phyloP scores from a whole-genome alignment of 2,329 filamentous ascomycete genomes.

The Exophiala sp. region DNA sequence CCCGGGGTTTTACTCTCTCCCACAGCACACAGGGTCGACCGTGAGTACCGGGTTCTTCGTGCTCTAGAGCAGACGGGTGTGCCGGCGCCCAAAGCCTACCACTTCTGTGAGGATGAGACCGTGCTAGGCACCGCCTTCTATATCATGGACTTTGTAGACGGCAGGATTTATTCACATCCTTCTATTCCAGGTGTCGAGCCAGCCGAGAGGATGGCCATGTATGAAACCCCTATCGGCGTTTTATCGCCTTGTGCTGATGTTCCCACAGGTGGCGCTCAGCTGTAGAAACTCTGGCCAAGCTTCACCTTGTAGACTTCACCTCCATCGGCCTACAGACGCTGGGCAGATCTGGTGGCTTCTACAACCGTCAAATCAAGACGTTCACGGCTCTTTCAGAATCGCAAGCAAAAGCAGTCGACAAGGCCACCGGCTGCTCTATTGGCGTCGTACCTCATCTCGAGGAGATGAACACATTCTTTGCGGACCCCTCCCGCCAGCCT shows the following conservation, averaged over 20 bases:
- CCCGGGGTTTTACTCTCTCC: constrained; percentile 87
- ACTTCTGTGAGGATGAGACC: constrained; percentile 75
- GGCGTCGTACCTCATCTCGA: constrained; percentile 80
- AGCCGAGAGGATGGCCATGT: constrained; percentile 69
- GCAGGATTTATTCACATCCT: constrained; percentile 88
- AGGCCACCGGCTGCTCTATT: constrained; percentile 71
- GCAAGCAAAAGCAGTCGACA: constrained; percentile 72
- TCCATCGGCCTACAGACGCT: constrained; percentile 68
- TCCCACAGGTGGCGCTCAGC: constrained; percentile 82
- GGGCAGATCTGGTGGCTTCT: constrained; percentile 74
- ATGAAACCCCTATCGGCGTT: constrained; percentile 27
- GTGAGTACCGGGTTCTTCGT: constrained; percentile 87
- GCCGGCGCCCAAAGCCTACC: constrained; percentile 77
- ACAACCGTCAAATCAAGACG: constrained; percentile 78
- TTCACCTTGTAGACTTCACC: constrained; percentile 70
- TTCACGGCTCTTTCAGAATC: constrained; percentile 74
- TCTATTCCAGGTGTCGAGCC: constrained; percentile 69
- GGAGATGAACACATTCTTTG: constrained; percentile 76
- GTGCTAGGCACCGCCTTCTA: constrained; percentile 92
- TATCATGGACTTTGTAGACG: constrained; percentile 93
- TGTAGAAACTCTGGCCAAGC: constrained; percentile 74
- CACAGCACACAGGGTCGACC: constrained; percentile 93
- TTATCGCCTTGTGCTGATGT: not conserved
- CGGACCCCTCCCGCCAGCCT: constrained; percentile 65
- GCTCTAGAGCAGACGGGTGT: constrained; percentile 77